phyloP scores from a whole-genome alignment of 2,329 filamentous ascomycete species.

The Epichloe gansuensis region DNA sequence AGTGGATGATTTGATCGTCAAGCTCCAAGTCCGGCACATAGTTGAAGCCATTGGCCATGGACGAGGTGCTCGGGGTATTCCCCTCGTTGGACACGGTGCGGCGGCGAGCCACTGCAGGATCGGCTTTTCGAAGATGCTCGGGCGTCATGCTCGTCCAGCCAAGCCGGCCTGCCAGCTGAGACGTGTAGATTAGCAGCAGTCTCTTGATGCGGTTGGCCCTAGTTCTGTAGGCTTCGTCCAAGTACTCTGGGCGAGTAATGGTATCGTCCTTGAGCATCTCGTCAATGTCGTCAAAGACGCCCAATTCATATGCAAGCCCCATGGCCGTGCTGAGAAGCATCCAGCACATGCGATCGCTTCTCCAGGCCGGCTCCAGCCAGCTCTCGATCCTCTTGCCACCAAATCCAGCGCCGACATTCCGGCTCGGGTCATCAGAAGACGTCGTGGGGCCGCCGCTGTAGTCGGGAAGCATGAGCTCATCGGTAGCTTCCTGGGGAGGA shows the following conservation, averaged over 20 bases:
- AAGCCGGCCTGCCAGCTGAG: constrained; percentile 82
- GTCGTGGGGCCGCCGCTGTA: constrained; percentile 36
- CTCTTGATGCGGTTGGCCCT: constrained; percentile 73
- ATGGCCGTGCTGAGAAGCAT: constrained; percentile 89
- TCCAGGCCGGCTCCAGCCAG: constrained; percentile 93
- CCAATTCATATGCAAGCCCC: constrained; percentile 82
- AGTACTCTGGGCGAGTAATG: constrained; percentile 51
- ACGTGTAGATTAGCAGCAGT: constrained; percentile 79
- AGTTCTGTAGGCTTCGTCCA: constrained; percentile 65
- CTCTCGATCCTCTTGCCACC: constrained; percentile 81
- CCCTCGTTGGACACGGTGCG: constrained; percentile 40
- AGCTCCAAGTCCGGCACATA: constrained; percentile 55
- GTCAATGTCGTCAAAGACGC: constrained; percentile 85
- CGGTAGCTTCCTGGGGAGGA: constrained; percentile 64
- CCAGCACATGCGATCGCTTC: constrained; percentile 93
- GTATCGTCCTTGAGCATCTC: constrained; percentile 48
- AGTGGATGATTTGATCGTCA: constrained; percentile 63
- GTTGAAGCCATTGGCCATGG: constrained; percentile 45
- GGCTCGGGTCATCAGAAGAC: constrained; percentile 22
- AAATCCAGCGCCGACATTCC: constrained; percentile 38
- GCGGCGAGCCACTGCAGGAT: constrained; percentile 40
- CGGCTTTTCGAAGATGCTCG: constrained; percentile 44
- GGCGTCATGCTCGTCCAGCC: constrained; percentile 93
- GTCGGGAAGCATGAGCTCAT: constrained; percentile 53
- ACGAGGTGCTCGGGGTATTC: constrained; percentile 48